Percentiles rank a stretch among this genome's conserved stretches.
Conservation (phyloP, 2,329 filamentous ascomycete species). For the Xylaria arbuscula region DNA sequence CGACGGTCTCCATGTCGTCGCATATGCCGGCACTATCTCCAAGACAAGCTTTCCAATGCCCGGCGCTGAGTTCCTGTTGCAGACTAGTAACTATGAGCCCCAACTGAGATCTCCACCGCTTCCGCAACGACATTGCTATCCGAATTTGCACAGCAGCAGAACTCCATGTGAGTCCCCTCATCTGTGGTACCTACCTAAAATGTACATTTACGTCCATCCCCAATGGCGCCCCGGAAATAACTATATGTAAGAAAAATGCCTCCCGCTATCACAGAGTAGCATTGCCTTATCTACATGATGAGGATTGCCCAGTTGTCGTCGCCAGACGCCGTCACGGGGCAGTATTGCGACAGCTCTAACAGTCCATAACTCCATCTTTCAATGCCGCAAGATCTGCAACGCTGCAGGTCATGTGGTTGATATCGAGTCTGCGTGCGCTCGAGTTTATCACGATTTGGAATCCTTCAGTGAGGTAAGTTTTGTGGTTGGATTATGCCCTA, state of each 20-base stretch:
- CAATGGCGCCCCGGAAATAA: slow-evolving; percentile 5
- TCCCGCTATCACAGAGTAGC: slow-evolving; percentile 9
- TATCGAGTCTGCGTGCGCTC: too few species aligned
- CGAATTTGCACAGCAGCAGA: not conserved
- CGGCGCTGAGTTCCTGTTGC: slow-evolving; percentile 3
- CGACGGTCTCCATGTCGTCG: slow-evolving; percentile 13
- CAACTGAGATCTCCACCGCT: not conserved
- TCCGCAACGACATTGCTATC: not conserved
- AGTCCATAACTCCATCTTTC: not conserved
- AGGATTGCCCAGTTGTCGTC: not conserved
- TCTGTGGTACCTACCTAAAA: not conserved
- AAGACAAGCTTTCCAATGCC: slow-evolving; percentile 13
- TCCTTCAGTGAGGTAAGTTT: too few species aligned
- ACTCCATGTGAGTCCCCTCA: too few species aligned
- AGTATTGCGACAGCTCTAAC: not conserved
- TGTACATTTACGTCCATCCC: not conserved
- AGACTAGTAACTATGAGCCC: not conserved
- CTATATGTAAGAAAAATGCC: not conserved
- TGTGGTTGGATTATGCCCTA: too few species aligned
- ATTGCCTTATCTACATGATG: slow-evolving; percentile 10
- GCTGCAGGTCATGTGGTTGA: too few species aligned
- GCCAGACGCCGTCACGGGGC: not conserved
- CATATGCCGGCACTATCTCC: slow-evolving; percentile 2
- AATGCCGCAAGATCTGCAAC: not conserved
- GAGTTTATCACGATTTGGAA: too few species aligned